phyloP scores from a whole-genome alignment of 164 flowering plant genomes.

The Protea cynaroides region DNA sequence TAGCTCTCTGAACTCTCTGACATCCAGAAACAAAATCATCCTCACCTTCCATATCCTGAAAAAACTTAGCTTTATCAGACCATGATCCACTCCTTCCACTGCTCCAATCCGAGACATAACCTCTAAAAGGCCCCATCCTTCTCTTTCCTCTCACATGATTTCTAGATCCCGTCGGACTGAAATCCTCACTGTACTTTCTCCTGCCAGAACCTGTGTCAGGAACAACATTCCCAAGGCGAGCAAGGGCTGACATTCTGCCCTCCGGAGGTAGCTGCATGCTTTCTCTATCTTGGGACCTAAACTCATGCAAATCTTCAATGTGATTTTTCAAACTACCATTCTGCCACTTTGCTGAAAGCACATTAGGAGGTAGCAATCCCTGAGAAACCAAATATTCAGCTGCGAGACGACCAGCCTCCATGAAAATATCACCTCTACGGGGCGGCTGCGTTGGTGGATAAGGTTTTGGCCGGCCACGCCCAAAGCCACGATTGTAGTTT shows the following conservation, averaged over 20 bases:
- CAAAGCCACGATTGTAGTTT: constrained; percentile 40
- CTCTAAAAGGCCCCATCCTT: constrained; percentile 35
- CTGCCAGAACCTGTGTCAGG: constrained; percentile 40
- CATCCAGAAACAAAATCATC: constrained; percentile 26
- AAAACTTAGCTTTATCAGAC: constrained; percentile 34
- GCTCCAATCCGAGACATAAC: constrained; percentile 41
- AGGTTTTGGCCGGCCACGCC: constrained; percentile 38
- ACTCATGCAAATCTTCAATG: constrained; percentile 33
- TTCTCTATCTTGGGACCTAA: constrained; percentile 40
- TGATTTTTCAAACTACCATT: constrained; percentile 43
- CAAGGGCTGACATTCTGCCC: constrained; percentile 46
- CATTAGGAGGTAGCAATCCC: constrained; percentile 63
- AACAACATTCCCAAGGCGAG: constrained; percentile 41
- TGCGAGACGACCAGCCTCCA: constrained; percentile 94
- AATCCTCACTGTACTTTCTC: constrained; percentile 45
- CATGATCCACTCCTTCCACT: constrained; percentile 44
- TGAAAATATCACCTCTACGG: constrained; percentile 51
- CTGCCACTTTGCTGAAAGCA: constrained; percentile 47
- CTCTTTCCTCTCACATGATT: constrained; percentile 43
- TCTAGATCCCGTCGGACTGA: constrained; percentile 22
- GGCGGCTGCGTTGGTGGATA: constrained; percentile 14
- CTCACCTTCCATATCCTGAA: constrained; percentile 38
- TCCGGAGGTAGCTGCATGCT: constrained; percentile 27
- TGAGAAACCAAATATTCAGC: constrained; percentile 82
- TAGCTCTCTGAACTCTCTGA: constrained; percentile 26